Evolutionary conservation across 2,329 filamentous ascomycete species (phyloP), one percentile per base, ranked within the genome.

Genomic region (Colletotrichum plurivorum): DNA sequence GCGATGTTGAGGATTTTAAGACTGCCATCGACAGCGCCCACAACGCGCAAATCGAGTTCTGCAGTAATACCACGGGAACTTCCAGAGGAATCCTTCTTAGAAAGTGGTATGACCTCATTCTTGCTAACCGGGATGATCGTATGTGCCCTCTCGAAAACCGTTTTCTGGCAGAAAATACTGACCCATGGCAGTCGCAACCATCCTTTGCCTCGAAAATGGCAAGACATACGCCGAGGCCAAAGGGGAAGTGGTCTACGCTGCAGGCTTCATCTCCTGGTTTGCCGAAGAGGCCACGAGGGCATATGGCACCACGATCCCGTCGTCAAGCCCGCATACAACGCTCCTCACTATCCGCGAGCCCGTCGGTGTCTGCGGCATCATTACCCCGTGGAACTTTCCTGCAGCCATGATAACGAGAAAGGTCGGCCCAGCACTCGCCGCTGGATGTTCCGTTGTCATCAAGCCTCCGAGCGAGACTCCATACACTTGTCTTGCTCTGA

Each of bases 381-480:
- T 93, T 71, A 91, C 89, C 12, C 91, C 90, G 41, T 87, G 88
- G 88, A 90, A 92, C 78, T 91, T 91, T 72, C 84, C 85, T 10
- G 78, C 81, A n/a, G 84, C 83, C 13, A 87, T 87, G 85, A 81
- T 85, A 60, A 80, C 80, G 6, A 74, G 82, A 31, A 84, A 84
- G 66, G 74, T 80, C 15, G 82, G 75, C 1, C 78, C 88, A 0
- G 87, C 87, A 1, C 81, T 93, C 31, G 92, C 91, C 13, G 90
- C 90, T 18, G 91, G 91, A 51, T 93, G 91, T 78, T 91, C 91
- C 2, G 88, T 93, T 10, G 90, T 93, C 4, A 87, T 88, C 59
- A 93, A 93, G 79, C 89, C 90, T 20, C 89, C 91, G 0, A 85
- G 87, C 22, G 90, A 93, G 79, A 93, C 92, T 0, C 91, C 91